Base-by-base conservation (phyloP, 1,284 basidiomycete genomes). In the Cryptococcus neoformans region DNA sequence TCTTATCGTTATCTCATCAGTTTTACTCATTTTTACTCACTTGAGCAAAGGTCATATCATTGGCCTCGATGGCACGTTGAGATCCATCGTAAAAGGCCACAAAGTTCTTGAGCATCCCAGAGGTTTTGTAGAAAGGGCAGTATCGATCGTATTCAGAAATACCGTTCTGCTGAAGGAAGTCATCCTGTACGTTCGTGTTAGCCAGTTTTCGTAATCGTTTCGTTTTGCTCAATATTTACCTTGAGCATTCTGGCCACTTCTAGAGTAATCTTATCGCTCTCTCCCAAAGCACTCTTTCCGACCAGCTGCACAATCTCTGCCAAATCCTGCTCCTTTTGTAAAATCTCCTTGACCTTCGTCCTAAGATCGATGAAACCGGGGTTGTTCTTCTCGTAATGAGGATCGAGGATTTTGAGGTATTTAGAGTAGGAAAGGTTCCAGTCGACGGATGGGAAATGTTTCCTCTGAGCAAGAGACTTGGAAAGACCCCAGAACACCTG, bases 371-470 rank as follows among this genome's bases (percentile, higher is more conserved):
- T 85, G 77, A 99, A 99, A 42, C 92, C 95, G 1, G 93, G 90
- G 72, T 92, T 87, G 49, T 87, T 86, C 57, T 84, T 81, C 78
- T 98, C 92, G 79, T 98, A 99, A 79, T 94, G 89, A 1, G 90
- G 85, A 75, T 98, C 93, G 53, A 99, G 86, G 6, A 95, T 87
- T 74, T 93, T 93, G 66, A 90, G 90, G 81, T 99, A 99, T 78
- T 99, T 99, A 54, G 95, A 99, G 79, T 99, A 99, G 6, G 96
- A 99, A 17, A 95, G 81, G 70, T 89, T 95, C 95, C 96, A 99
- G 81, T 99, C 98, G 76, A 99, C 95, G 36, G 92, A 96, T 2
- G 94, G 94, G 84, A 98, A 98, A 76, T 98, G 74, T 62, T 76
- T 98, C 65, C 95, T 86, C 77, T 99, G 94, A 1, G 94, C 94